These are phyloP conservation scores for Botrytis elliptica DNA, from an alignment of 2,329 filamentous ascomycete species.

Conservation along the genomic window DNA sequence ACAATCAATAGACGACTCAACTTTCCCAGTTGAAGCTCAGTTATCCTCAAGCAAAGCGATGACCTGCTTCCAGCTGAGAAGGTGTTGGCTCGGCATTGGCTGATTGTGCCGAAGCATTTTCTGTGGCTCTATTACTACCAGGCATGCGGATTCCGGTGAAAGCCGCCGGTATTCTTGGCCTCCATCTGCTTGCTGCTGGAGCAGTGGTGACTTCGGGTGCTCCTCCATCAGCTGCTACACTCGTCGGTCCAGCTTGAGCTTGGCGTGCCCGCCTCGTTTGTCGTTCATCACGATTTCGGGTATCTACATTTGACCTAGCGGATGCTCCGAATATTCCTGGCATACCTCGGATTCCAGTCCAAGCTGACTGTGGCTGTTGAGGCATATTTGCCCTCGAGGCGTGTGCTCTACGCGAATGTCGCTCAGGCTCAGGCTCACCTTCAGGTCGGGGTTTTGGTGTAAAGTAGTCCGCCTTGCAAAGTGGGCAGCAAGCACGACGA, in stretches of 20 bases:
- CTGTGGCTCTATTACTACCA: constrained; percentile 29
- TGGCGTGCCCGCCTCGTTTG: constrained; percentile 9
- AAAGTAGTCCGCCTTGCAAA: constrained; percentile 98
- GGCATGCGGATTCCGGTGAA: constrained; percentile 32
- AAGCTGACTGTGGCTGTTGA: constrained; percentile 32
- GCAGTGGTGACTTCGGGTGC: constrained; percentile 12
- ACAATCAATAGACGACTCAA: not conserved
- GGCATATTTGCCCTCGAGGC: constrained; percentile 32
- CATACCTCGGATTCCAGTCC: constrained; percentile 35
- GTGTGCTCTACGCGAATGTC: constrained; percentile 29
- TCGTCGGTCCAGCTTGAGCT: constrained; percentile 12
- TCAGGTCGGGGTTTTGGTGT: constrained; percentile 79
- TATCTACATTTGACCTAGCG: constrained; percentile 5
- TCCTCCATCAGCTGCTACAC: constrained; percentile 15
- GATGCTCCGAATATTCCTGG: constrained; percentile 29
- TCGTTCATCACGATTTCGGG: constrained; percentile 6
- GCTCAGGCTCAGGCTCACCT: constrained; percentile 36
- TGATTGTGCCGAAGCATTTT: constrained; percentile 18
- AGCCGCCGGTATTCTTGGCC: constrained; percentile 31
- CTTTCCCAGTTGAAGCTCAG: not conserved
- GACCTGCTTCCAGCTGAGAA: constrained; percentile 39
- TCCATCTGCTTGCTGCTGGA: constrained; percentile 30
- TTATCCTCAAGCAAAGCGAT: not conserved
- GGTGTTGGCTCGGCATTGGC: constrained; percentile 31
- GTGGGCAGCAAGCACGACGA: constrained; percentile 88